Conservation (phyloP, 768 basidiomycete species). For the Psilocybe cubensis region DNA sequence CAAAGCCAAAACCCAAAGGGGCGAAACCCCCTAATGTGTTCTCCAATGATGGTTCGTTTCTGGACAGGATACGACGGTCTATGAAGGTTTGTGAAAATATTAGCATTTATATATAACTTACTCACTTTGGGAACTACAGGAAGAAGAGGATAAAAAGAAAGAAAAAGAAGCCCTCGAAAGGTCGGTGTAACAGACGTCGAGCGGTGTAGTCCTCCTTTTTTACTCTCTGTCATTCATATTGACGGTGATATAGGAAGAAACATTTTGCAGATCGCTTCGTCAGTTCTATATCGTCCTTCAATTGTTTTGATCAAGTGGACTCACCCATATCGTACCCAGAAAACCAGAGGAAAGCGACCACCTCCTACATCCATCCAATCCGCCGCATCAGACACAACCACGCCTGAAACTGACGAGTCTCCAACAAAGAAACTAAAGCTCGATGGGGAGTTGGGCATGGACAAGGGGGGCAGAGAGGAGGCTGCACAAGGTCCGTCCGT, state of each 20-base stretch:
- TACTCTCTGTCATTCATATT: constrained; percentile 1
- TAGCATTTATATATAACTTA: neutral
- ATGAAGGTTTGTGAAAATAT: constrained; percentile 47
- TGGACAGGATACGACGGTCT: constrained; percentile 62
- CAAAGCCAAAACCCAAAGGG: constrained; percentile 5
- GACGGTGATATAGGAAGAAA: constrained; percentile 48
- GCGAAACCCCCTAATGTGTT: constrained; percentile 53
- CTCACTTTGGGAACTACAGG: too few species aligned
- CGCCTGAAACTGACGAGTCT: constrained; percentile 14
- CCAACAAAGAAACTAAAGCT: constrained; percentile 21
- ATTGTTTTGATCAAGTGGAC: neutral
- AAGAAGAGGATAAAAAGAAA: constrained; percentile 62
- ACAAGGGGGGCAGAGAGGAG: constrained; percentile 6
- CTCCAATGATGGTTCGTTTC: constrained; percentile 70
- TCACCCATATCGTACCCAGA: constrained; percentile 36
- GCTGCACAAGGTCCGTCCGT: constrained; percentile 18
- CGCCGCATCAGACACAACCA: constrained; percentile 1
- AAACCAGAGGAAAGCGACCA: constrained; percentile 61
- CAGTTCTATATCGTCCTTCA: constrained; percentile 26
- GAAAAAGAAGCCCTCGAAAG: constrained; percentile 52
- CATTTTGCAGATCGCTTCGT: constrained; percentile 67
- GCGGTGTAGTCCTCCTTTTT: constrained; percentile 3
- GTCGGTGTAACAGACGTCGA: constrained; percentile 36
- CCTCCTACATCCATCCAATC: constrained; percentile 37
- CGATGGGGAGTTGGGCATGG: too few species aligned